A percentile compares a stretch with the other conserved stretches of the same genome.
phyloP scores from a whole-genome alignment of 768 basidiomycete species.

The Lactarius tabidus region DNA sequence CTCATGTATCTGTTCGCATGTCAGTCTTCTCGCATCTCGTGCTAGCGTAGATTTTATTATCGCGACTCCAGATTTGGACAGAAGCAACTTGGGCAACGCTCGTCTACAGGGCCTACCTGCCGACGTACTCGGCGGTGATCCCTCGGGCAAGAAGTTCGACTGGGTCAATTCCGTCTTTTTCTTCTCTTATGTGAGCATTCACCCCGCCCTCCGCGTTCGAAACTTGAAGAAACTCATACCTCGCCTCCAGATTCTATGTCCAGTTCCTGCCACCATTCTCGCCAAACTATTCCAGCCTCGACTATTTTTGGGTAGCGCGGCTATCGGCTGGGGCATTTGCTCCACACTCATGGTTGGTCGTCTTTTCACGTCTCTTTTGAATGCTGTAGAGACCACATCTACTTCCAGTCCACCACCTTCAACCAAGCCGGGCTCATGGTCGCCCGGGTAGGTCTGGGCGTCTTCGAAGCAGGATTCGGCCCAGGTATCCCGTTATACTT shows the following conservation, averaged over 20 bases:
- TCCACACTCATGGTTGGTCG: slow-evolving; percentile 63
- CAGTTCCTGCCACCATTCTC: slow-evolving; percentile 59
- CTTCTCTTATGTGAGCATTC: slow-evolving; percentile 61
- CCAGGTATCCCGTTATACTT: slow-evolving; percentile 77
- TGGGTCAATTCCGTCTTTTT: slow-evolving; percentile 78
- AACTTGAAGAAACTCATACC: background rate
- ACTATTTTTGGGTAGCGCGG: slow-evolving; percentile 59
- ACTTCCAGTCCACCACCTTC: slow-evolving; percentile 53
- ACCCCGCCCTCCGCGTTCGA: background rate
- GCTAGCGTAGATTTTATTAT: background rate
- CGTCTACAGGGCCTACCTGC: slow-evolving; percentile 65
- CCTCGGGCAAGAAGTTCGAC: slow-evolving; percentile 64
- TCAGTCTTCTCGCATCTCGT: slow-evolving; percentile 34
- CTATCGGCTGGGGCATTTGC: slow-evolving; percentile 72
- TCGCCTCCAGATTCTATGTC: slow-evolving; percentile 53
- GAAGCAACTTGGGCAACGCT: slow-evolving; percentile 78
- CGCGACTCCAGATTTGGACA: slow-evolving; percentile 49
- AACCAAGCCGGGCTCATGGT: slow-evolving; percentile 56
- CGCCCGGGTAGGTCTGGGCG: slow-evolving; percentile 58
- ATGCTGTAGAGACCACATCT: background rate
- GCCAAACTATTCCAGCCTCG: slow-evolving; percentile 70
- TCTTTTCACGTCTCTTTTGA: background rate
- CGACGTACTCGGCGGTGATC: slow-evolving; percentile 63
- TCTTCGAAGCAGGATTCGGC: slow-evolving; percentile 76
- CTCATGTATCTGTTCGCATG: slow-evolving; percentile 76